Evolutionary conservation across 805 yeast species (phyloP).

Genomic region (Barnettozyma pratensis): DNA sequence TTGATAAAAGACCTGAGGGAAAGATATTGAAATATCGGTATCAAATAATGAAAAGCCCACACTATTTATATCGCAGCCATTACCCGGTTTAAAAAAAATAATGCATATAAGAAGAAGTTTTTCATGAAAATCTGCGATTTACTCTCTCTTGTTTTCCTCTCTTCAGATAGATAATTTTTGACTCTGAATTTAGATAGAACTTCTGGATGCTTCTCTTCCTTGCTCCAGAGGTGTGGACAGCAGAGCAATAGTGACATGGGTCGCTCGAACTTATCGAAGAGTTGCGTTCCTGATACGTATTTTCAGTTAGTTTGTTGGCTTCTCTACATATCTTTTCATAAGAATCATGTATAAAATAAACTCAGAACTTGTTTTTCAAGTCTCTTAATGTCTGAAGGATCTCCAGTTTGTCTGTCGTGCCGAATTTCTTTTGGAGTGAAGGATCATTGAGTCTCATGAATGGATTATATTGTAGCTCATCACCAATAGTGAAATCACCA

Average conservation of each 20-base stretch:
- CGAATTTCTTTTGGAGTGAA: constrained; percentile 53
- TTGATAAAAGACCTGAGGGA: too few species aligned
- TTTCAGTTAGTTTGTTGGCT: constrained; percentile 1
- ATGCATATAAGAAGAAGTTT: constrained; percentile 6
- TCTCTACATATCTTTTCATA: not conserved
- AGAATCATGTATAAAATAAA: not conserved
- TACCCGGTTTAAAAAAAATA: not conserved
- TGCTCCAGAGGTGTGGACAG: constrained; percentile 44
- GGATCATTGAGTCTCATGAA: constrained; percentile 78
- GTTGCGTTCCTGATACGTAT: not conserved
- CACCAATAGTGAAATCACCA: constrained; percentile 78
- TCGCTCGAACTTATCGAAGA: constrained; percentile 1
- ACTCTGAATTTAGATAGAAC: constrained; percentile 40
- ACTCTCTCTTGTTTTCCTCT: constrained; percentile 10
- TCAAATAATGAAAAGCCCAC: too few species aligned
- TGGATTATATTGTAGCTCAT: constrained; percentile 82
- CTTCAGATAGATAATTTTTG: constrained; percentile 26
- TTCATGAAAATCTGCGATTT: not conserved
- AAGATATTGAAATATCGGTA: too few species aligned
- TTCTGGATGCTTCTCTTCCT: constrained; percentile 26
- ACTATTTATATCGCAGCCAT: not conserved
- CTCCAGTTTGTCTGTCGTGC: constrained; percentile 41
- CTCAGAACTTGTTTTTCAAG: constrained; percentile 54
- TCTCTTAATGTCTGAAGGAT: constrained; percentile 72
- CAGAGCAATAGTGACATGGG: constrained; percentile 37